Evolutionary conservation across 176 grass and related monocot genomes (phyloP).

Genomic region (Oryza officinalis): DNA sequence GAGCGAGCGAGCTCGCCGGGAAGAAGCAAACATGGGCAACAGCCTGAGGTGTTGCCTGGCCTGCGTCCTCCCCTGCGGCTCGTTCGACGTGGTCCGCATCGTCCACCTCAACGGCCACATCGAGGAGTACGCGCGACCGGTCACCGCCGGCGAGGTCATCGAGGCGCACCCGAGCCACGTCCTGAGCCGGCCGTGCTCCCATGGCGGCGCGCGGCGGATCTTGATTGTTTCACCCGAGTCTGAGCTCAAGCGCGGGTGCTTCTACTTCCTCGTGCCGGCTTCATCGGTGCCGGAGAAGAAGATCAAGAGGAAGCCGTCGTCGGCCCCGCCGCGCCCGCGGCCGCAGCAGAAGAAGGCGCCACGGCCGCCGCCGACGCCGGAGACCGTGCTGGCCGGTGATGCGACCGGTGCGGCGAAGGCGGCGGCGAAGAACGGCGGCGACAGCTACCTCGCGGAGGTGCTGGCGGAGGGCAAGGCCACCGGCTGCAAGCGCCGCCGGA

Average conservation of each 20-base stretch:
- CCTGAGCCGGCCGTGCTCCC: conserved; percentile 73
- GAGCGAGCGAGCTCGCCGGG: background rate
- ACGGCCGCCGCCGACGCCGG: background rate
- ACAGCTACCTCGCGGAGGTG: conserved; percentile 58
- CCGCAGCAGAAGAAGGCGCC: conserved; percentile 25
- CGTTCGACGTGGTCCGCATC: conserved; percentile 75
- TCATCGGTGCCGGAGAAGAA: conserved; percentile 73
- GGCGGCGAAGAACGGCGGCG: background rate
- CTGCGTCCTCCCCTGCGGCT: conserved; percentile 90
- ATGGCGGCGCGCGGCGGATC: conserved; percentile 56
- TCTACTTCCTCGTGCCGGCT: conserved; percentile 78
- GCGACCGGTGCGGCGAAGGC: background rate
- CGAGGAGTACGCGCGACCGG: conserved; percentile 67
- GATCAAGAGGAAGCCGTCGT: conserved; percentile 33
- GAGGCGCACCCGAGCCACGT: conserved; percentile 80
- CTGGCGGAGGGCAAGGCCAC: conserved; percentile 53
- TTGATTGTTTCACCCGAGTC: conserved; percentile 61
- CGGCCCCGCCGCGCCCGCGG: background rate
- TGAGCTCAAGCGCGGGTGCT: conserved; percentile 74
- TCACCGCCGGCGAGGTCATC: conserved; percentile 69
- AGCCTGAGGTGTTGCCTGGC: conserved; percentile 78
- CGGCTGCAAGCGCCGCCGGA: conserved; percentile 44
- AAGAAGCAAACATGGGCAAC: conserved; percentile 70
- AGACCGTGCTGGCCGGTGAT: background rate
- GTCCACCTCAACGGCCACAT: conserved; percentile 81